Evolutionary conservation across 164 flowering plant species (phyloP).

Genomic region (Dillenia turbinata): DNA sequence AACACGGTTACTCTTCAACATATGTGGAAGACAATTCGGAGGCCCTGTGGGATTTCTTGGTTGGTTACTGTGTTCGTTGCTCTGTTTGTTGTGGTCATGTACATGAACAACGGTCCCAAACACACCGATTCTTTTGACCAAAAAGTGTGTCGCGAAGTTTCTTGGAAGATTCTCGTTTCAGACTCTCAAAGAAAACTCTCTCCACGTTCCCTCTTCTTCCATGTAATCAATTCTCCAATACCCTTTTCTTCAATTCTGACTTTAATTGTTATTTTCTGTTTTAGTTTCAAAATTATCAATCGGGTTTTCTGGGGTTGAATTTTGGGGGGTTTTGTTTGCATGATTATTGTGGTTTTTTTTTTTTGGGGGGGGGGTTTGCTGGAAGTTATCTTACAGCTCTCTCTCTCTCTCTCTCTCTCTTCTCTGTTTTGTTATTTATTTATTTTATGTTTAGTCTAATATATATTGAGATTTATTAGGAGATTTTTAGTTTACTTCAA

Average conservation of each 20-base stretch:
- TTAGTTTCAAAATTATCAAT: conserved; percentile 1
- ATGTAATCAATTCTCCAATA: conserved; percentile 38
- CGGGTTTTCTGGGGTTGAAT: neutral
- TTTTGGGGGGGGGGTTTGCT: neutral
- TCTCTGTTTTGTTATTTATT: neutral
- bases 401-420: neutral
- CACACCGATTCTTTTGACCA: conserved; percentile 11
- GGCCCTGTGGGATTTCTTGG: conserved; percentile 74
- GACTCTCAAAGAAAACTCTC: conserved; percentile 70
- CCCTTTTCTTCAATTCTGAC: neutral
- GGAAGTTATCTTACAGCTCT: neutral
- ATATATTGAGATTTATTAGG: neutral
- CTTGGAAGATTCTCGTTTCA: conserved; percentile 76
- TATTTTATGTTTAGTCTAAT: neutral
- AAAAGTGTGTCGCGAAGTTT: conserved; percentile 56
- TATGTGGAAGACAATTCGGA: conserved; percentile 27
- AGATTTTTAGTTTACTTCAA: neutral
- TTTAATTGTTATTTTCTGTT: neutral
- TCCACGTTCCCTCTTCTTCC: conserved; percentile 74
- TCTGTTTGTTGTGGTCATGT: conserved; percentile 63
- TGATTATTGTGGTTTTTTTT: neutral
- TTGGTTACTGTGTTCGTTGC: conserved; percentile 66
- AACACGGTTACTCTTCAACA: conserved; percentile 15
- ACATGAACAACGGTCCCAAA: conserved; percentile 66
- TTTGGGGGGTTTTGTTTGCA: neutral